These are phyloP conservation scores for Croton setiger DNA, from an alignment of 441 rosid species.

Conservation along the genomic window DNA sequence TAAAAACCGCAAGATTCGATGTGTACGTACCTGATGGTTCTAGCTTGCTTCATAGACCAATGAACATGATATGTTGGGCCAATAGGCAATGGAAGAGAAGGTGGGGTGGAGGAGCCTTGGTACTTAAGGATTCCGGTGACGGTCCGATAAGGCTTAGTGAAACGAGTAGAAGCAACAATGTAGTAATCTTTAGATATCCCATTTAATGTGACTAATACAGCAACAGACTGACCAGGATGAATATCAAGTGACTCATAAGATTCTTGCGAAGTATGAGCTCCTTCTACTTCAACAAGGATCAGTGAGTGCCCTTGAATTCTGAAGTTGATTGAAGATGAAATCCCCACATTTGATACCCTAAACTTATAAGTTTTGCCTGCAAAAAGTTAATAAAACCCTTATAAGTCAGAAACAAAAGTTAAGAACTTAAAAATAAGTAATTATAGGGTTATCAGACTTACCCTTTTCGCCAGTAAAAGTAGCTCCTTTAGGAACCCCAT, in stretches of 20 bases:
- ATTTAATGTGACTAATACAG: constrained; percentile 48
- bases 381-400: too few relatives aligned
- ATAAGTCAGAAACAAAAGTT: too few relatives aligned
- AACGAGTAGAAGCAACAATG: constrained; percentile 68
- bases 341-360: constrained; percentile 70
- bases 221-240: constrained; percentile 64
- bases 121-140: constrained; percentile 58
- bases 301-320: constrained; percentile 72
- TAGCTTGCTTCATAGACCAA: constrained; percentile 86
- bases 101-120: constrained; percentile 41
- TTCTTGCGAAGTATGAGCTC: constrained; percentile 64
- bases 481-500: constrained; percentile 36
- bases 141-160: constrained; percentile 51
- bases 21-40: constrained; percentile 68
- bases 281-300: constrained; percentile 79
- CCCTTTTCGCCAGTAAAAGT: constrained; percentile 56
- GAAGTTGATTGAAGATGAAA: constrained; percentile 65
- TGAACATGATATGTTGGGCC: constrained; percentile 68
- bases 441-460: too few relatives aligned
- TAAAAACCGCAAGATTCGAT: too few relatives aligned
- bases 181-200: constrained; percentile 44
- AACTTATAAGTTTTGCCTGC: constrained; percentile 57
- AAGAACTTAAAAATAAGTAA: too few relatives aligned
- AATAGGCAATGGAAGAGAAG: constrained; percentile 56
- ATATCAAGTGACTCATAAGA: constrained; percentile 61